phyloP scores from a whole-genome alignment of 2,329 filamentous ascomycete genomes.

The Parascedosporium putredinis region DNA sequence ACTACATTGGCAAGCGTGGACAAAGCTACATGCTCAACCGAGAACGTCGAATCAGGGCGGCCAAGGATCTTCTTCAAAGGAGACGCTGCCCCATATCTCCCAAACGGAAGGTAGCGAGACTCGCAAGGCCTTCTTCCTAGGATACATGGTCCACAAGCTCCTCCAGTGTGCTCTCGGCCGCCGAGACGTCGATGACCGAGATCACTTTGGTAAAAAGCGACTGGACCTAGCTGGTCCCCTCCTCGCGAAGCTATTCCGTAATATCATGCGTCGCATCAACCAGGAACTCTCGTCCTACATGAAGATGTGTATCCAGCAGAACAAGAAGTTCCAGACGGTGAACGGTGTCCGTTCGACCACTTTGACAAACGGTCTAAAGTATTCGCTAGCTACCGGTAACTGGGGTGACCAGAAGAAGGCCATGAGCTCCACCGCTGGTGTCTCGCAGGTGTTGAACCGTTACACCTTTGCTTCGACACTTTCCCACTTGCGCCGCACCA shows the following conservation, averaged over 20 bases:
- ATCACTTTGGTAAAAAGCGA: conserved; percentile 98
- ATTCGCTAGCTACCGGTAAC: conserved; percentile 93
- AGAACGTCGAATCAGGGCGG: conserved; percentile 84
- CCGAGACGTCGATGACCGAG: conserved; percentile 89
- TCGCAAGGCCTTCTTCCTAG: conserved; percentile 92
- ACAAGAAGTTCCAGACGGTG: conserved; percentile 79
- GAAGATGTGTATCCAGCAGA: conserved; percentile 82
- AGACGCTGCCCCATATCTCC: conserved; percentile 91
- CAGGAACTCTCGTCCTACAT: conserved; percentile 86
- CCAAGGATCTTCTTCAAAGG: conserved; percentile 94
- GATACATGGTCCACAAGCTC: conserved; percentile 97
- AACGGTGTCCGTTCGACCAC: conserved; percentile 86
- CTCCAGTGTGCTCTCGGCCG: conserved; percentile 88
- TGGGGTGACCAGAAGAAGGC: conserved; percentile 99
- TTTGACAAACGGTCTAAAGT: conserved; percentile 87
- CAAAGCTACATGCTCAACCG: conserved; percentile 58
- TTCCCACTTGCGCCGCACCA: conserved; percentile 92
- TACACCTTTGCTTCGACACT: conserved; percentile 96
- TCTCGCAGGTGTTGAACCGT: conserved; percentile 94
- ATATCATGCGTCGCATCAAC: conserved; percentile 81
- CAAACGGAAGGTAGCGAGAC: conserved; percentile 92
- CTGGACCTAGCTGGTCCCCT: conserved; percentile 90
- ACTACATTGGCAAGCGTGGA: conserved; percentile 91
- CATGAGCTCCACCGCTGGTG: conserved; percentile 85
- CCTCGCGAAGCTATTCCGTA: conserved; percentile 91